Conservation (phyloP, 1,284 basidiomycete species). For the Ustilago loliicola region DNA sequence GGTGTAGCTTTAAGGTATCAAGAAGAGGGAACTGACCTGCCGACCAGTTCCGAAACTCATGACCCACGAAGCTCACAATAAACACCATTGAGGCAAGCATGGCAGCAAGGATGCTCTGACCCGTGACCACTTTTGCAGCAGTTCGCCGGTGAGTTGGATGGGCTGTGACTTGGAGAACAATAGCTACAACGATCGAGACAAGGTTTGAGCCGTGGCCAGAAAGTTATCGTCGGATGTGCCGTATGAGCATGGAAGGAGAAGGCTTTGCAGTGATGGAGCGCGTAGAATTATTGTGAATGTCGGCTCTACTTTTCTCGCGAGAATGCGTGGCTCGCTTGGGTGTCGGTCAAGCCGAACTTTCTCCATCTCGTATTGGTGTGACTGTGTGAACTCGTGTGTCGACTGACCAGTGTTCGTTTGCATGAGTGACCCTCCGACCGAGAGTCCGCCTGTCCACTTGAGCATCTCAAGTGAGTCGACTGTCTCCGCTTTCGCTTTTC, state of each 20-base stretch:
- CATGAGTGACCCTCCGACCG: slow-evolving; percentile 16
- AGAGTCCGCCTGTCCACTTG: slow-evolving; percentile 29
- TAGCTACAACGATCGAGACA: background rate
- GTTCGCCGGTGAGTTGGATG: background rate
- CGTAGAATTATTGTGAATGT: background rate
- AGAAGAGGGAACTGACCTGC: background rate
- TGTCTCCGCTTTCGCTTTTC: slow-evolving; percentile 9
- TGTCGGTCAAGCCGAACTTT: slow-evolving; percentile 19
- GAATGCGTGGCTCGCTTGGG: slow-evolving; percentile 16
- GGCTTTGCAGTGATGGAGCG: background rate
- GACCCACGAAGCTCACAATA: background rate
- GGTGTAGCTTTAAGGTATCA: background rate
- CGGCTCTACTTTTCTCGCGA: background rate
- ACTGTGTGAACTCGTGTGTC: background rate
- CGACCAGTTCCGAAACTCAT: slow-evolving; percentile 2
- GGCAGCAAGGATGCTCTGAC: background rate
- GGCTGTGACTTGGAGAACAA: background rate
- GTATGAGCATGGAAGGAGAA: slow-evolving; percentile 3
- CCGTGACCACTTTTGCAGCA: background rate
- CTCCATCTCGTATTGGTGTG: slow-evolving; percentile 4
- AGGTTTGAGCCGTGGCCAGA: background rate
- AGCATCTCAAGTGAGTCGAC: background rate
- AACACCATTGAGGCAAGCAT: too few species aligned
- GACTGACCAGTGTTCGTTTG: slow-evolving; percentile 12
- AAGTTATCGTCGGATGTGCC: background rate